Conservation (phyloP, 768 basidiomycete genomes). For the Tylopilus felleus region DNA sequence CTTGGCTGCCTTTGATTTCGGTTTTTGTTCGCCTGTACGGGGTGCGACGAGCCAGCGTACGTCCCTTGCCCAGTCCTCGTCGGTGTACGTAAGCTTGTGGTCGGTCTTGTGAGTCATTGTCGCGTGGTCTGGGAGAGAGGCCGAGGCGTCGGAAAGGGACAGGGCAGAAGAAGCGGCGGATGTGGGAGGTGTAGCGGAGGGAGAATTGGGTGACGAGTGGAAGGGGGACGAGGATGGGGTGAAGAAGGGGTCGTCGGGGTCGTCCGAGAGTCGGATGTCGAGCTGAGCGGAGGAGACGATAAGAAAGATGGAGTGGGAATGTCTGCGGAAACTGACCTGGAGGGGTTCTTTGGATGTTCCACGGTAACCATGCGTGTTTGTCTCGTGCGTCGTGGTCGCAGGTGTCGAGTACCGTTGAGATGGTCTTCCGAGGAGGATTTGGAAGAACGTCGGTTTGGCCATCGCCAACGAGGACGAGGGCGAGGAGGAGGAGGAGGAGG, state of each 20-base stretch:
- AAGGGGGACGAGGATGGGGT: constrained; percentile 30
- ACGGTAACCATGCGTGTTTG: constrained; percentile 4
- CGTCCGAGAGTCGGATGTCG: constrained; percentile 16
- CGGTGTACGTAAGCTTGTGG: constrained; percentile 39
- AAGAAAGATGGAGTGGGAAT: background rate
- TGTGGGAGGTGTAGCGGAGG: constrained; percentile 21
- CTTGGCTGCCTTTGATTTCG: constrained; percentile 19
- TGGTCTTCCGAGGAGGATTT: constrained; percentile 59
- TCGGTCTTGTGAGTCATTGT: constrained; percentile 20
- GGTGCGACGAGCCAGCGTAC: constrained; percentile 58
- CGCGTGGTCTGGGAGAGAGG: constrained; percentile 29
- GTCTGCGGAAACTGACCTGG: constrained; percentile 17
- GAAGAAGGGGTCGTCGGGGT: constrained; percentile 51
- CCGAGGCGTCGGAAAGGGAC: constrained; percentile 29
- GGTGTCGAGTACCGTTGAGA: constrained; percentile 55
- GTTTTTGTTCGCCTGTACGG: constrained; percentile 16
- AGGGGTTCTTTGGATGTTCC: constrained; percentile 10
- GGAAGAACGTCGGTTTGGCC: constrained; percentile 56
- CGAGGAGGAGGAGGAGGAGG: background rate
- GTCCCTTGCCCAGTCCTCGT: constrained; percentile 67
- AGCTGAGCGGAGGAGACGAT: constrained; percentile 14
- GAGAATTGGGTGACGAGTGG: constrained; percentile 16
- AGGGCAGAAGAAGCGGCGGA: constrained; percentile 32
- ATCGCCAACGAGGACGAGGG: constrained; percentile 30
- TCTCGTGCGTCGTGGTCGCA: constrained; percentile 5